phyloP scores from a whole-genome alignment of 1,139 yeast genomes.

The Candida freyschussii region DNA sequence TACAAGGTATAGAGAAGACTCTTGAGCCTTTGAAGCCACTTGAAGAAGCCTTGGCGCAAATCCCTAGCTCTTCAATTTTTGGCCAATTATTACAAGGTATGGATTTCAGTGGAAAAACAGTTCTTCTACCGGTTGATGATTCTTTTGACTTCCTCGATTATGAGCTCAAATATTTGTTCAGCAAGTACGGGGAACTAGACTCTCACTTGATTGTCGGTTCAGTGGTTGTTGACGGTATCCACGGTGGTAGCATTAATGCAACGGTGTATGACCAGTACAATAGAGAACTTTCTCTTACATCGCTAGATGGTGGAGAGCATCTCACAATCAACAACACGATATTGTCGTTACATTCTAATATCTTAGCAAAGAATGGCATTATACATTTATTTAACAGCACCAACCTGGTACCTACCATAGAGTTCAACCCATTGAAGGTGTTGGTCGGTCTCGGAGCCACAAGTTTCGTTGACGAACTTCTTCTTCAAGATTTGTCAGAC shows the following conservation, averaged over 20 bases:
- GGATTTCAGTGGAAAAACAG: conserved; percentile 22
- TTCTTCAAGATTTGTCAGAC: conserved; percentile 52
- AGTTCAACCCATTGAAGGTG: conserved; percentile 67
- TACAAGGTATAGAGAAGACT: conserved; percentile 64
- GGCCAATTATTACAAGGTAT: conserved; percentile 2
- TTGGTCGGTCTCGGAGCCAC: conserved; percentile 66
- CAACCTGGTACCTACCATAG: conserved; percentile 34
- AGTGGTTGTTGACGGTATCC: conserved; percentile 32
- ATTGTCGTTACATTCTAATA: conserved; percentile 35
- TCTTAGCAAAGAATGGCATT: conserved; percentile 54
- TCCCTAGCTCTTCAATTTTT: conserved; percentile 8
- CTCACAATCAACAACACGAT: conserved; percentile 27
- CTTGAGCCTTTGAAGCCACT: conserved; percentile 40
- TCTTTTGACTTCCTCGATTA: conserved; percentile 37
- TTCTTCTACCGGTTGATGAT: conserved; percentile 43
- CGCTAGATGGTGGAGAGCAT: conserved; percentile 30
- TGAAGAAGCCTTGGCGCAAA: conserved; percentile 33
- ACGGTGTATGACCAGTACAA: conserved; percentile 24
- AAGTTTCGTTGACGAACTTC: conserved; percentile 63
- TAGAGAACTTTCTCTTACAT: conserved; percentile 14
- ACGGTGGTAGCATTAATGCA: conserved; percentile 31
- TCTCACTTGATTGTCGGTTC: conserved; percentile 31
- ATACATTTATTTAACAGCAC: conserved; percentile 49
- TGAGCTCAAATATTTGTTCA: conserved; percentile 43
- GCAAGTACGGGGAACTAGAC: conserved; percentile 35